Conservation (phyloP, 495 filamentous ascomycete genomes). For the Penicillium antarcticum region DNA sequence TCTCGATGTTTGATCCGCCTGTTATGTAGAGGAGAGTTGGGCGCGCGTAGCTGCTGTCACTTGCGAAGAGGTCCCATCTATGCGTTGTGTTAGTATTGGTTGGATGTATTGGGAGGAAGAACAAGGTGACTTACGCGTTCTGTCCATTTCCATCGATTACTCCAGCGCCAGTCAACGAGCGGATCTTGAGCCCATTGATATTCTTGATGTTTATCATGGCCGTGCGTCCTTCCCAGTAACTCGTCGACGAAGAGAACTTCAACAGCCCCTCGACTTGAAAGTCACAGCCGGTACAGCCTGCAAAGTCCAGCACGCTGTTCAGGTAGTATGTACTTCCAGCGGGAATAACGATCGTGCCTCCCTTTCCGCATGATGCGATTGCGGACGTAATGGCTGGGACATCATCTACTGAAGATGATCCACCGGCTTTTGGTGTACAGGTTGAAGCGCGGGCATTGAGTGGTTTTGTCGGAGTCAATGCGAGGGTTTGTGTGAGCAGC, state of each 20-base stretch:
- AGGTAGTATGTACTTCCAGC: conserved; percentile 36
- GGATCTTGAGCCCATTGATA: conserved; percentile 33
- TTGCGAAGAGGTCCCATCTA: conserved; percentile 37
- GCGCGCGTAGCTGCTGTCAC: conserved; percentile 30
- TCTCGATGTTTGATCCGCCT: conserved; percentile 29
- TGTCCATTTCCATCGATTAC: conserved; percentile 48
- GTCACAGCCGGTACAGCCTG: conserved; percentile 35
- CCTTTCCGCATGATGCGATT: conserved; percentile 34
- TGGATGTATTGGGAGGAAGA: not conserved
- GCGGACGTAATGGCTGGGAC: conserved; percentile 36
- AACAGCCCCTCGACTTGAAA: conserved; percentile 42
- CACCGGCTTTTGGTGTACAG: conserved; percentile 37
- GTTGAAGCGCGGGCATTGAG: conserved; percentile 17
- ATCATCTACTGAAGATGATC: conserved; percentile 31
- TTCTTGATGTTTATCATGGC: conserved; percentile 36
- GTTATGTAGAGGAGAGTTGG: conserved; percentile 43
- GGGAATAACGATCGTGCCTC: conserved; percentile 44
- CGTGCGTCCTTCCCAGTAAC: conserved; percentile 36
- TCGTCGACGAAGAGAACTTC: conserved; percentile 32
- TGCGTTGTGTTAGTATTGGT: not conserved
- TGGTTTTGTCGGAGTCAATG: not conserved
- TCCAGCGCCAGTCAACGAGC: conserved; percentile 36
- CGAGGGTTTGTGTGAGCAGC: not conserved
- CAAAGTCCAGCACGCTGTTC: conserved; percentile 37
- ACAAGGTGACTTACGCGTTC: conserved; percentile 20